Evolutionary conservation across 2,329 filamentous ascomycete species (phyloP).

Genomic region (Lasiodiplodia gonubiensis): DNA sequence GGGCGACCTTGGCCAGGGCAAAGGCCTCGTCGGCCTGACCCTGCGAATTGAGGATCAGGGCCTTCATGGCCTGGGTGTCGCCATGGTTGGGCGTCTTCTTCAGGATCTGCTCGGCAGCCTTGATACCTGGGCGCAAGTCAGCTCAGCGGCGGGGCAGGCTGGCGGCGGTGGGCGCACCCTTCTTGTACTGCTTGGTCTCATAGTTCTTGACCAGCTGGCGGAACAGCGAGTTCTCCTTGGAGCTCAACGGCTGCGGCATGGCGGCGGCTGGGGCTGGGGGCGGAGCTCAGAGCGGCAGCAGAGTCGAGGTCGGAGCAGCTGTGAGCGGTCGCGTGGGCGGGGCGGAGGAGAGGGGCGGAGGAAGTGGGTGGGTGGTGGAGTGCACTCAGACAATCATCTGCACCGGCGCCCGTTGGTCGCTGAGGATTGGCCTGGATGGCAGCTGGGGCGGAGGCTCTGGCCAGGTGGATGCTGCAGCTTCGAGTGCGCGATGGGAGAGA

Average conservation of each 20-base stretch:
- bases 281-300: conserved; percentile 1
- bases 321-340: conserved; percentile 17
- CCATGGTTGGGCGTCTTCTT: conserved; percentile 95
- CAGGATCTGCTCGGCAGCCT: conserved; percentile 94
- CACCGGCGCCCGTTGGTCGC: conserved; percentile 14
- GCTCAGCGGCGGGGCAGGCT: conserved; percentile 20
- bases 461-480: conserved; percentile 23
- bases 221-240: conserved; percentile 94
- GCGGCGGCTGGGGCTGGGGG: not conserved
- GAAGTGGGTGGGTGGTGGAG: not conserved
- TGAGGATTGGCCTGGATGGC: conserved; percentile 15
- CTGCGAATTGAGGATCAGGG: conserved; percentile 90
- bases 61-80: conserved; percentile 99
- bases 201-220: conserved; percentile 93
- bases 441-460: conserved; percentile 17
- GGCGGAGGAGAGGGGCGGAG: not conserved
- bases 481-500: conserved; percentile 10
- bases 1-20: conserved; percentile 84
- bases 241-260: conserved; percentile 75
- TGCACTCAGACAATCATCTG: conserved; percentile 21
- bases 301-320: not conserved
- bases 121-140: conserved; percentile 67
- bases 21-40: conserved; percentile 95
- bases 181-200: conserved; percentile 98
- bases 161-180: conserved; percentile 54